Conservation (phyloP, 345 rosid species). For the Linum trigynum region DNA sequence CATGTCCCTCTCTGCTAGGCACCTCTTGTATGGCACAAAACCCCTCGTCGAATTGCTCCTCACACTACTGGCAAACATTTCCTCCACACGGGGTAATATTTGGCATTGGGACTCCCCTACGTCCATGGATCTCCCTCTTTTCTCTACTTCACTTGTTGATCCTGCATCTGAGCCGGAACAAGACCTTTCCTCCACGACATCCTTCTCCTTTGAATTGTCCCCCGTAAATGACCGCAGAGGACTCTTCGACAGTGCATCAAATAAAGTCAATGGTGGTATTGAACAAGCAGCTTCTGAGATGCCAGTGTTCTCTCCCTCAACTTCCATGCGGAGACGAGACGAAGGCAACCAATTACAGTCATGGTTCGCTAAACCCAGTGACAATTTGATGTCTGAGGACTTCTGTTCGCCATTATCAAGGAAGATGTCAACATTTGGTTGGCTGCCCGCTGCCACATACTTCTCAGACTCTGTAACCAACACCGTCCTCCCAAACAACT, state of each 20-base stretch:
- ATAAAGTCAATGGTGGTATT: conserved; percentile 13
- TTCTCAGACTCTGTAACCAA: conserved; percentile 25
- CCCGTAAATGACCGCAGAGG: neutral
- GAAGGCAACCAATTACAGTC: neutral
- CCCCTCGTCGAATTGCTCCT: conserved; percentile 20
- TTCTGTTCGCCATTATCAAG: conserved; percentile 12
- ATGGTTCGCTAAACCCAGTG: conserved; percentile 26
- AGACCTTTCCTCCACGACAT: conserved; percentile 28
- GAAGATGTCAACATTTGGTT: conserved; percentile 11
- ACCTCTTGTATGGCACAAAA: conserved; percentile 68
- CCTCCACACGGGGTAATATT: conserved; percentile 11
- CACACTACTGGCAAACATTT: neutral
- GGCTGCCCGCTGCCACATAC: conserved; percentile 5
- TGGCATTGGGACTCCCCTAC: conserved; percentile 24
- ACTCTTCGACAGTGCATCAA: conserved; percentile 12
- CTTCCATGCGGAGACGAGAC: conserved; percentile 5
- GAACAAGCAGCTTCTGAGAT: conserved; percentile 11
- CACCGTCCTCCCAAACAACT: conserved; percentile 59
- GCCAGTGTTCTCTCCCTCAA: conserved; percentile 6
- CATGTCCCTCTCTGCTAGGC: conserved; percentile 43
- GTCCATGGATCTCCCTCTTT: conserved; percentile 30
- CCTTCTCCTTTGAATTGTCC: conserved; percentile 19
- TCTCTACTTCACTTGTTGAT: conserved; percentile 29
- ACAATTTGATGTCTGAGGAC: conserved; percentile 25
- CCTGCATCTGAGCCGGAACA: conserved; percentile 32